Conservation (phyloP, 345 rosid species). For the Rhizophora apiculata region DNA sequence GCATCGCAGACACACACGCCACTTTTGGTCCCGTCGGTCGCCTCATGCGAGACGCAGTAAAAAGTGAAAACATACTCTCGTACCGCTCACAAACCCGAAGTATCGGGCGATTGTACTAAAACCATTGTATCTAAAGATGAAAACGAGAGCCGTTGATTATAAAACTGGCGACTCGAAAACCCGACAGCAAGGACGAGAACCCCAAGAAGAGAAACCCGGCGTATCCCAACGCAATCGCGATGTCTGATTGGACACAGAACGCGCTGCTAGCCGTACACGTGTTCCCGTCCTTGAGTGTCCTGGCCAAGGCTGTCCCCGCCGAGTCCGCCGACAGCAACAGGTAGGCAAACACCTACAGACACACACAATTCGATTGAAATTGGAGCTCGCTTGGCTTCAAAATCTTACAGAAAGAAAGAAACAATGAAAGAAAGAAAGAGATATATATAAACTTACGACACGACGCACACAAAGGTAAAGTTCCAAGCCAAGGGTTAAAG, state of each 20-base stretch:
- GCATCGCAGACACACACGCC: too few species aligned
- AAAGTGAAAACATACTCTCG: too few species aligned
- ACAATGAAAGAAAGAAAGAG: neutral
- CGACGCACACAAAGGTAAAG: too few species aligned
- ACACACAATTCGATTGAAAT: neutral
- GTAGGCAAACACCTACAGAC: slow-evolving; percentile 70
- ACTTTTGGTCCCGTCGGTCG: too few species aligned
- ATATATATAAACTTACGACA: neutral
- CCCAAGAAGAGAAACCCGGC: slow-evolving; percentile 75
- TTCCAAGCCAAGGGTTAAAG: neutral
- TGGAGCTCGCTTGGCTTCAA: too few species aligned
- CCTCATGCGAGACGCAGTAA: too few species aligned
- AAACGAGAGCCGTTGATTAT: slow-evolving; percentile 85
- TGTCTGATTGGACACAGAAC: slow-evolving; percentile 75
- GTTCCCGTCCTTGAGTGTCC: slow-evolving; percentile 50
- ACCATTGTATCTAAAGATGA: slow-evolving; percentile 39
- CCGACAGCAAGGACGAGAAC: slow-evolving; percentile 70
- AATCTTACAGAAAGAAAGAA: neutral
- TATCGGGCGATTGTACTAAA: neutral
- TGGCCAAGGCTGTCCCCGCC: slow-evolving; percentile 66
- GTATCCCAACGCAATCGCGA: slow-evolving; percentile 71
- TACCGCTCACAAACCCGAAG: too few species aligned
- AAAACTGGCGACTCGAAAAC: slow-evolving; percentile 74
- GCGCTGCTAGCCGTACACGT: slow-evolving; percentile 46
- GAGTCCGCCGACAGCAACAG: slow-evolving; percentile 76